Base-by-base conservation (phyloP, 2,329 filamentous ascomycete genomes). In the Emericellopsis cladophorae region DNA sequence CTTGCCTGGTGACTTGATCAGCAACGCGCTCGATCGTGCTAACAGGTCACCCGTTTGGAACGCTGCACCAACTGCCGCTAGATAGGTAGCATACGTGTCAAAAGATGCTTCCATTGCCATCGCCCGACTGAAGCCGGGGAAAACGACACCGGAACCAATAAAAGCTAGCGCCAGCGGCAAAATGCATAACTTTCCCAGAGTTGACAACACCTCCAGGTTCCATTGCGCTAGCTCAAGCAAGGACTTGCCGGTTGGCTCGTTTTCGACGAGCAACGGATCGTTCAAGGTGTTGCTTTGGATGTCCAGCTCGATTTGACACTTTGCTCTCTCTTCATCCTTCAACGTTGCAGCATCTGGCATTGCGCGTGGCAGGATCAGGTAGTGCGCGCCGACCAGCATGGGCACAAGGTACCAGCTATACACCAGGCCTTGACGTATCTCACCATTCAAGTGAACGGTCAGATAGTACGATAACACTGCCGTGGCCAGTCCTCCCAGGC, bases 21-120 rank as follows among this genome's bases (percentile, higher is more conserved):
- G 35, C 2, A 48, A 40, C 7, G 54, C 48, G 4, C 49, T 46
- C 1, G 48, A 47, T 18, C 53, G 49, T 1, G 50, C 48, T 7
- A 56, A 26, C 22, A 58, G 48, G 38, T 44, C 51, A 2, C 58
- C 58, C 0, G 55, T 34, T 7, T 59, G 55, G 6, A 59, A 52
- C 5, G 49, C 45, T 5, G 55, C 41, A 16, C 50, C 47, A 43
- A 54, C 58, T 4, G 45, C 49, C 14, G 57, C 52, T 7, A 45
- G 44, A 23, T 51, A 60, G 3, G 52, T 46, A 24, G 53, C 50
- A 41, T 55, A 59, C 9, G 43, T 50, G 7, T 46, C 43, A 10
- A 56, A 55, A 1, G 35, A 44, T 4, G 41, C 16, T 0, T 52
- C 48, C 14, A 48, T 42, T 29, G 49, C 52, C 5, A 55, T 40